Evolutionary conservation across 495 filamentous ascomycete genomes (phyloP), one percentile per base, ranked within the genome.

Genomic region (Pyronema domesticum): DNA sequence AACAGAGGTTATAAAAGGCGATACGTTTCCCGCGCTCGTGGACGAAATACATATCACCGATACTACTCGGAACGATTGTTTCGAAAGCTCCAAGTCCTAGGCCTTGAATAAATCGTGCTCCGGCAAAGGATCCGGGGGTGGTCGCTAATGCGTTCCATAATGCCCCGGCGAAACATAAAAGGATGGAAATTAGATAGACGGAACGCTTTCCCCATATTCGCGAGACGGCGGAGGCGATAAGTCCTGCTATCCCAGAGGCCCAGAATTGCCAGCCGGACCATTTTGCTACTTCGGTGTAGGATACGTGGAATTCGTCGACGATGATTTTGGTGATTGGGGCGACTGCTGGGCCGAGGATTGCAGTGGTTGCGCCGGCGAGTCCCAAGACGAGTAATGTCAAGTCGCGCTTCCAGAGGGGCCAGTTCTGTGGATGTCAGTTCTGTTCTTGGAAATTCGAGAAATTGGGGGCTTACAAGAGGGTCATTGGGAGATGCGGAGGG

Each of bases 1-100:
- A 68, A 40, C 78, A 78, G 52, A 83, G 65, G 57, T 82, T 82
- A 70, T 79, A 83, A 17, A 77, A 68, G 0, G 80, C 80, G 36
- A 81, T 78, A 1, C 80, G 72, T 15, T 77, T 79, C 0, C 77
- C 80, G 19, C 80, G 72, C 64, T 83, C 69, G 60, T 83, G 80
- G 34, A 82, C 79, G 59, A 77, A 82, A 67, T 78, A 78, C 54
- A 77, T 60, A 54, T 77, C 75, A 8, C 73, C 75, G 37, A 78
- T 73, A 0, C 69, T 73, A 43, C 72, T 75, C 57, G 76, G 73
- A 6, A 79, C 72, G 9, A 80, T 65, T 7, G 76, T 72, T 57
- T 81, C 78, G 48, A 74, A 79, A 0, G 77, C 76, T 0, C 76
- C 75, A 67, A 78, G 73, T 7, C 74, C 76, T 14, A 81, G 60